A percentile compares a stretch with the other conserved stretches of the same genome.
These are phyloP conservation scores for Solanum pennellii DNA, from an alignment of 257 asterid species.

Conservation along the genomic window DNA sequence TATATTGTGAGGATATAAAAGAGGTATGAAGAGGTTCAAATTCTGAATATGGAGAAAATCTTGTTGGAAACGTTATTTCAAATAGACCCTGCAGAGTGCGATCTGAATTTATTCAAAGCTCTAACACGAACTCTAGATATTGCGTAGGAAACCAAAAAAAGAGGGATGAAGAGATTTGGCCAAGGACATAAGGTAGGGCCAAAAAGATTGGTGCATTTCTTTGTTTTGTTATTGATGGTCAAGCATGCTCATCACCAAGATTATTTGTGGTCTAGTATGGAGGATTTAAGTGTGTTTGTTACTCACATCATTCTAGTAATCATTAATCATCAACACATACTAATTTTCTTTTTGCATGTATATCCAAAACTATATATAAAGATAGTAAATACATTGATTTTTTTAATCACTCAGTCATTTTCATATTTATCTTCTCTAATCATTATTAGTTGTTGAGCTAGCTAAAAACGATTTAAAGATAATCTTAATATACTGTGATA, in stretches of 20 bases:
- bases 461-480: too few relatives aligned
- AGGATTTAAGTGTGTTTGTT: neutral
- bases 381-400: too few relatives aligned
- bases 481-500: too few relatives aligned
- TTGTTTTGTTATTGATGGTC: neutral
- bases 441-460: too few relatives aligned
- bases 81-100: fast-evolving
- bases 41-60: fast-evolving
- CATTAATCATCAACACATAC: neutral
- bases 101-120: too few relatives aligned
- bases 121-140: fast-evolving
- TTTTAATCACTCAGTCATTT: too few relatives aligned
- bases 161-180: neutral
- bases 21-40: neutral
- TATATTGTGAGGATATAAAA: neutral
- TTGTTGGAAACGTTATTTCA: fast-evolving
- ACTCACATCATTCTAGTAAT: neutral
- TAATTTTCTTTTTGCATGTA: too few relatives aligned
- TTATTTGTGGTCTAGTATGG: neutral
- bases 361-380: too few relatives aligned
- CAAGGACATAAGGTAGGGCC: neutral
- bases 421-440: too few relatives aligned
- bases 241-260: neutral
- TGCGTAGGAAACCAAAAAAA: neutral
- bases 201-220: too few relatives aligned